Evolutionary conservation across 2,329 filamentous ascomycete genomes (phyloP), one percentile per base, ranked within the genome.

Genomic region (Aspergillus texensis): DNA sequence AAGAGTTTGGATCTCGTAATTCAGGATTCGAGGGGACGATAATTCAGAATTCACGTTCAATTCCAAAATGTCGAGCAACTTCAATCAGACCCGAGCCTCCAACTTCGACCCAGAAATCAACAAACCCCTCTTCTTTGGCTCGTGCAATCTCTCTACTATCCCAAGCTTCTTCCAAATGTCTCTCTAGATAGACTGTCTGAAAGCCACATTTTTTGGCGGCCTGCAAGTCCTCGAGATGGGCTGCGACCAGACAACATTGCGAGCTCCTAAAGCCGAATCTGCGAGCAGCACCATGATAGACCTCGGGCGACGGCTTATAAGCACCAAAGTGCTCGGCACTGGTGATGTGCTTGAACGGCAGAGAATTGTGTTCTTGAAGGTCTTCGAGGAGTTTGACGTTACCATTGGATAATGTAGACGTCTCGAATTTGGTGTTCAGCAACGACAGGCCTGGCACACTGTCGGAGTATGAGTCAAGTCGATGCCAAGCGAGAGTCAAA

Each of bases 181-280:
- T n/a, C 46, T 50, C 46, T 16, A 50, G 11, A 50, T 50, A 50
- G 14, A 50, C 30, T n/a, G 46, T 50, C 46, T 50, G 46, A n/a
- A 50, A 50, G 0, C 46, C 46, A 50, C 46, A 50, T 6, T 30
- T 50, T 50, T 50, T 50, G 46, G 46, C 46, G 26, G 46, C 46
- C 10, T 50, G 26, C 46, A 50, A 30, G 46, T 50, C 46, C 46
- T 50, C 46, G 2, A 50, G 46, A 32, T 50, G 46, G 24, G 46
- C 86, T 19, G 91, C 91, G 28, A 94, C 89, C 85, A 94, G 88
- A 41, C 87, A 89, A 59, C 91, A 88, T 72, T 92, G 82, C 8
- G 76, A 75, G 0, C 87, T 84, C 65, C 81, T 68, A 39, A 88
- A 66, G 0, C 84, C 85, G 60, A 93, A 77, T 69, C 80, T 82